phyloP scores from a whole-genome alignment of 768 basidiomycete genomes.

The Boletus eberwhitei region DNA sequence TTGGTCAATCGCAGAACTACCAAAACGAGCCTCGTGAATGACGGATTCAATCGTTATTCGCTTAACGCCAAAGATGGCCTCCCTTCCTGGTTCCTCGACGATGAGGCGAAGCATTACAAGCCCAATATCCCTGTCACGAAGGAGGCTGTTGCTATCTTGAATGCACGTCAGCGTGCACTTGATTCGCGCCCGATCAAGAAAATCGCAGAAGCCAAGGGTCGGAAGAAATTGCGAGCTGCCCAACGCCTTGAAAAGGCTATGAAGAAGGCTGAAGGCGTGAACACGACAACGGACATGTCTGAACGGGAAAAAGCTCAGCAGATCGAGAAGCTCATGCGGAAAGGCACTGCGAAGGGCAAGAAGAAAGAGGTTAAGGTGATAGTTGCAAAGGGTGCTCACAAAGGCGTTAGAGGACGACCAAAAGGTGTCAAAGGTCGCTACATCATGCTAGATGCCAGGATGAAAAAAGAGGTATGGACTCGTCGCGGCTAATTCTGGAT shows the following conservation, averaged over 20 bases:
- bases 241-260: conserved; percentile 86
- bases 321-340: conserved; percentile 89
- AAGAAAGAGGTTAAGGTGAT: conserved; percentile 82
- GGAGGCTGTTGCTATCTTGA: conserved; percentile 82
- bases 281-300: conserved; percentile 83
- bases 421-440: conserved; percentile 96
- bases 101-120: conserved; percentile 91
- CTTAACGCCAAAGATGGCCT: conserved; percentile 89
- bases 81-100: conserved; percentile 96
- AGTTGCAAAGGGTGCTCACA: conserved; percentile 88
- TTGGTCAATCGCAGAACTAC: conserved; percentile 90
- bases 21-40: conserved; percentile 84
- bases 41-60: conserved; percentile 94
- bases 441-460: conserved; percentile 89
- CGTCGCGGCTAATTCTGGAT: background rate
- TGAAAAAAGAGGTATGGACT: conserved; percentile 78
- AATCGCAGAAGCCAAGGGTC: conserved; percentile 95
- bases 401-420: conserved; percentile 87
- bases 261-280: conserved; percentile 95
- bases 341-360: conserved; percentile 66
- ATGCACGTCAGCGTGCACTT: conserved; percentile 87
- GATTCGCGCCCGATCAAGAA: conserved; percentile 99
- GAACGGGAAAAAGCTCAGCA: conserved; percentile 93
- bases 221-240: conserved; percentile 89
- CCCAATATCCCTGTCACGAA: conserved; percentile 95